These are phyloP conservation scores for Aureobasidium leucospermi DNA, from an alignment of 2,329 filamentous ascomycete species.

Conservation along the genomic window DNA sequence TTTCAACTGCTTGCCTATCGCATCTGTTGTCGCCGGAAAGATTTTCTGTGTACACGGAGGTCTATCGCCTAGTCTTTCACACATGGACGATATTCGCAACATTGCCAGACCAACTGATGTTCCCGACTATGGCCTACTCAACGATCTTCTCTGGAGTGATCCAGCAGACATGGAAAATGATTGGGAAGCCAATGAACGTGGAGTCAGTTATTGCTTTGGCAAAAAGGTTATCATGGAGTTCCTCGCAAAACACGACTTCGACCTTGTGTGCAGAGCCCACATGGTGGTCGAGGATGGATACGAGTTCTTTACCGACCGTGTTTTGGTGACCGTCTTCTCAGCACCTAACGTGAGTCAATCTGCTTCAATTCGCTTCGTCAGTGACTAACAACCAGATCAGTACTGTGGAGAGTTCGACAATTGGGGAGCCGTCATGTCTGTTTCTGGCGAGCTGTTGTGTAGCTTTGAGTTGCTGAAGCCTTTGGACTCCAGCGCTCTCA, in stretches of 20 bases:
- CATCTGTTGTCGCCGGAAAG: slow-evolving; percentile 92
- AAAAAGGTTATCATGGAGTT: slow-evolving; percentile 98
- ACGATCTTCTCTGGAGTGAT: slow-evolving; percentile 95
- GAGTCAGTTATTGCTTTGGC: slow-evolving; percentile 96
- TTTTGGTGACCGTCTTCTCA: slow-evolving; percentile 94
- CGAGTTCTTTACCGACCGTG: slow-evolving; percentile 94
- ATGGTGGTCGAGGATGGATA: slow-evolving; percentile 99
- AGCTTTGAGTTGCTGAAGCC: slow-evolving; percentile 97
- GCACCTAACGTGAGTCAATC: slow-evolving; percentile 78
- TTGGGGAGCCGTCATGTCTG: slow-evolving; percentile 98
- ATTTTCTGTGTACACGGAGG: slow-evolving; percentile 98
- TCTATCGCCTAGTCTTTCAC: slow-evolving; percentile 79
- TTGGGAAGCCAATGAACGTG: slow-evolving; percentile 95
- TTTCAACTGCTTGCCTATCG: slow-evolving; percentile 92
- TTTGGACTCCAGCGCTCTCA: slow-evolving; percentile 87
- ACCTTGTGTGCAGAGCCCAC: slow-evolving; percentile 92
- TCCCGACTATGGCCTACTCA: slow-evolving; percentile 89
- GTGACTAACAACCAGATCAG: slow-evolving; percentile 39
- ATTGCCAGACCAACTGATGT: slow-evolving; percentile 95
- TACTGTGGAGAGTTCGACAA: slow-evolving; percentile 99
- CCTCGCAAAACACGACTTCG: slow-evolving; percentile 88
- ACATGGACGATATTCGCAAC: slow-evolving; percentile 98
- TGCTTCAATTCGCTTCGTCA: neutral
- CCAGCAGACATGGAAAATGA: slow-evolving; percentile 92
- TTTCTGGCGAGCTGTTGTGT: slow-evolving; percentile 85